Conservation (phyloP, 768 basidiomycete species). For the Collybia mongolica region DNA sequence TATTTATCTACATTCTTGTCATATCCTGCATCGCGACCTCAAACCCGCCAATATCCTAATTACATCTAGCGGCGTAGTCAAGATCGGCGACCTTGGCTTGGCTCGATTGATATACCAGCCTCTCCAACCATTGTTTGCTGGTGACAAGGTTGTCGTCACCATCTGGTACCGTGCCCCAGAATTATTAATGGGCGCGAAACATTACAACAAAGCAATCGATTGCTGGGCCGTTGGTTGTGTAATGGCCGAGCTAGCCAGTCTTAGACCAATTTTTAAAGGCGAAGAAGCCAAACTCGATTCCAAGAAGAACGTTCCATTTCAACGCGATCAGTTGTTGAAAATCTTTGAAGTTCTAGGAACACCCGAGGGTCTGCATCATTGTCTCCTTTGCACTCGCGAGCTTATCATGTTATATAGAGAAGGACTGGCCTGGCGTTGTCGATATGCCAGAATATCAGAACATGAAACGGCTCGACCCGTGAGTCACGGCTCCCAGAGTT, state of each 20-base stretch:
- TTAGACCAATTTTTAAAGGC: slow-evolving; percentile 97
- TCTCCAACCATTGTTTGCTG: slow-evolving; percentile 85
- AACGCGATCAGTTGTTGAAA: slow-evolving; percentile 90
- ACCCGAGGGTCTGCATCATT: slow-evolving; percentile 63
- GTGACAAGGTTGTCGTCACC: slow-evolving; percentile 98
- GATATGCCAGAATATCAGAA: slow-evolving; percentile 89
- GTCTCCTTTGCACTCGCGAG: not conserved
- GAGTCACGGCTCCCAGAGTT: slow-evolving; percentile 20
- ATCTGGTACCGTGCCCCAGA: slow-evolving; percentile 99
- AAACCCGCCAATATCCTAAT: slow-evolving; percentile 99
- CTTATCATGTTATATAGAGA: slow-evolving; percentile 44
- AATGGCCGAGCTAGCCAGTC: slow-evolving; percentile 89
- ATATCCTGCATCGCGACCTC: slow-evolving; percentile 95
- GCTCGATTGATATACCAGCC: slow-evolving; percentile 91
- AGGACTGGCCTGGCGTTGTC: slow-evolving; percentile 82
- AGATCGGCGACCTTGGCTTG: slow-evolving; percentile 97
- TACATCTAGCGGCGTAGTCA: slow-evolving; percentile 83
- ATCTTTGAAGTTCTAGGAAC: slow-evolving; percentile 96
- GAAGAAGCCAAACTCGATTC: slow-evolving; percentile 97
- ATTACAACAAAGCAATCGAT: slow-evolving; percentile 96
- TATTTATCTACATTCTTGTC: slow-evolving; percentile 90
- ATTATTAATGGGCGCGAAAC: slow-evolving; percentile 92
- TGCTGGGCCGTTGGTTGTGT: slow-evolving; percentile 99
- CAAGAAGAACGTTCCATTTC: slow-evolving; percentile 97
- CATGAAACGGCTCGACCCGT: slow-evolving; percentile 79